These are phyloP conservation scores for Iberis amara DNA, from an alignment of 441 rosid genomes.

Conservation along the genomic window DNA sequence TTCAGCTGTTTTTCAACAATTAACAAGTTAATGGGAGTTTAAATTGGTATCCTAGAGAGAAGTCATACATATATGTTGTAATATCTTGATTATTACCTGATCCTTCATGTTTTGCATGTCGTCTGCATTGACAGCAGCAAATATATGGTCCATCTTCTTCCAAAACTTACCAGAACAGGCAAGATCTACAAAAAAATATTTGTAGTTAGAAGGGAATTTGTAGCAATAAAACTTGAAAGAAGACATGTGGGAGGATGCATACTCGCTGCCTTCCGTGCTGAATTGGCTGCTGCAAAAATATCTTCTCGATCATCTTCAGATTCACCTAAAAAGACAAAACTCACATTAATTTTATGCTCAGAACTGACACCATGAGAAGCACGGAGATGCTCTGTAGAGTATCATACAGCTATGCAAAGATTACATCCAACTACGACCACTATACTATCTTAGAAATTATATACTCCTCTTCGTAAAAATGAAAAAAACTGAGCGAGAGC, in stretches of 20 bases:
- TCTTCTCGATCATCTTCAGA: conserved; percentile 87
- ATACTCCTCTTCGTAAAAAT: neutral
- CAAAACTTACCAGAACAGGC: conserved; percentile 73
- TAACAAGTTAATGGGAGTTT: conserved; percentile 10
- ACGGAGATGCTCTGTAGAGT: conserved; percentile 6
- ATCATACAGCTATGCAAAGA: conserved; percentile 21
- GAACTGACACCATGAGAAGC: conserved; percentile 19
- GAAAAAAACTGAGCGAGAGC: conserved; percentile 14
- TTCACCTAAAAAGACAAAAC: conserved; percentile 52
- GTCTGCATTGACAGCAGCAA: conserved; percentile 52
- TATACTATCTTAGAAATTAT: conserved; percentile 3
- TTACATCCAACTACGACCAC: conserved; percentile 8
- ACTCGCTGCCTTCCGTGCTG: conserved; percentile 69
- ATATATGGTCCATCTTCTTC: conserved; percentile 80
- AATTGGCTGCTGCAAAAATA: conserved; percentile 72
- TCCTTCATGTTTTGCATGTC: conserved; percentile 65
- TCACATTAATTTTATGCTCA: conserved; percentile 2
- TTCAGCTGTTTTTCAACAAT: conserved; percentile 45
- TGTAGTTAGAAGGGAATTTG: conserved; percentile 9
- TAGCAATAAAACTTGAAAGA: conserved; percentile 16
- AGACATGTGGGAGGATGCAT: conserved; percentile 33
- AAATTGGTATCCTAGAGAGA: conserved; percentile 21
- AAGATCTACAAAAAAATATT: conserved; percentile 44
- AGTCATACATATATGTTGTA: conserved; percentile 12
- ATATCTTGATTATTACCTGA: conserved; percentile 49